Evolutionary conservation across 2,329 filamentous ascomycete genomes (phyloP).

Genomic region (Pseudonectria buxi): DNA sequence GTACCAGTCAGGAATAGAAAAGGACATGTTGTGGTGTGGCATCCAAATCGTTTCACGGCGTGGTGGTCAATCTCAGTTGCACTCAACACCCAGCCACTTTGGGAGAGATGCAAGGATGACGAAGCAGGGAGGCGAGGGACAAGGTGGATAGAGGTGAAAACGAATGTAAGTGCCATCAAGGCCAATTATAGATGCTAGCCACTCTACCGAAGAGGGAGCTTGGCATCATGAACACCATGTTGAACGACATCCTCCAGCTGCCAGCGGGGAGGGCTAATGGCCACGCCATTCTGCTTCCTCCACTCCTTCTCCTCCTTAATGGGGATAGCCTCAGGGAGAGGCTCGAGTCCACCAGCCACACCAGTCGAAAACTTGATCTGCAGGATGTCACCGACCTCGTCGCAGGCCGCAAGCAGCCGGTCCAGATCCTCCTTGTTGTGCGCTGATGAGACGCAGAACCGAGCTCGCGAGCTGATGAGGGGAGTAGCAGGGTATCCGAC

Average conservation of each 20-base stretch:
- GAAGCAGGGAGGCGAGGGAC: background rate
- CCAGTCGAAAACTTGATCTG: conserved; percentile 98
- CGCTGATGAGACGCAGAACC: conserved; percentile 91
- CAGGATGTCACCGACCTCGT: conserved; percentile 84
- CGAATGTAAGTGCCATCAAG: background rate
- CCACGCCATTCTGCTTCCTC: conserved; percentile 54
- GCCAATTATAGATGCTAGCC: conserved; percentile 1
- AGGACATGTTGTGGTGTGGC: conserved; percentile 14
- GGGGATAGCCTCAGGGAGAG: conserved; percentile 63
- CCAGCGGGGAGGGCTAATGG: conserved; percentile 75
- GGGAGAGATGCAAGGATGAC: conserved; percentile 1
- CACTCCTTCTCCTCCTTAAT: conserved; percentile 67
- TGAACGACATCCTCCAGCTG: conserved; percentile 74
- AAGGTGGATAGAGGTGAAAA: background rate
- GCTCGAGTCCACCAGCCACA: conserved; percentile 78
- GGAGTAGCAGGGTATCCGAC: conserved; percentile 96
- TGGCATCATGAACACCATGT: conserved; percentile 67
- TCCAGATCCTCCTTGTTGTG: conserved; percentile 99
- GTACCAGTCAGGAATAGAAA: conserved; percentile 8
- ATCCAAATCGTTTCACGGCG: conserved; percentile 15
- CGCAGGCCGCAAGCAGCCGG: conserved; percentile 78
- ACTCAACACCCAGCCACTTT: conserved; percentile 13
- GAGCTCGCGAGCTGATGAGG: conserved; percentile 85
- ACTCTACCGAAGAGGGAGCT: conserved; percentile 59
- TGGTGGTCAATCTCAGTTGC: conserved; percentile 16